Evolutionary conservation across 2,329 filamentous ascomycete species (phyloP).

Genomic region (Hypoxylon rubiginosum): DNA sequence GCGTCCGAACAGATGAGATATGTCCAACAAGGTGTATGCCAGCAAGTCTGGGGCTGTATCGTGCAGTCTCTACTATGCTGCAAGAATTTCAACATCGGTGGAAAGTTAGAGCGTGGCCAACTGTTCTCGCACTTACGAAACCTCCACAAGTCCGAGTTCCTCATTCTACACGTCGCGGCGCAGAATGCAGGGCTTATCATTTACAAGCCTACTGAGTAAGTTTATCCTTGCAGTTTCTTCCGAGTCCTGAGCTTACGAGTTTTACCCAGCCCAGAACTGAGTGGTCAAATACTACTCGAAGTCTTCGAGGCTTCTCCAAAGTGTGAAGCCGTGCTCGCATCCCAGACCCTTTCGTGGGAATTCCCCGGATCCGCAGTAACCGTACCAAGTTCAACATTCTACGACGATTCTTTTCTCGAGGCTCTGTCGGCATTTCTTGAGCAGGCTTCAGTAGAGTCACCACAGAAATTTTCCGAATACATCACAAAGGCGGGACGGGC

Average conservation of each 20-base stretch:
- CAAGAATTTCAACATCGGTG: conserved; percentile 34
- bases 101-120: conserved; percentile 39
- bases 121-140: conserved; percentile 30
- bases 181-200: conserved; percentile 45
- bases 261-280: conserved; percentile 20
- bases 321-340: conserved; percentile 61
- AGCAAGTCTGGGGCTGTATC: conserved; percentile 35
- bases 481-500: conserved; percentile 63
- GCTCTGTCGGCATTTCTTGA: conserved; percentile 65
- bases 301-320: conserved; percentile 67
- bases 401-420: conserved; percentile 59
- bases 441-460: conserved; percentile 64
- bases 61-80: conserved; percentile 27
- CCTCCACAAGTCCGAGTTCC: conserved; percentile 27
- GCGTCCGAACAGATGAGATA: conserved; percentile 33
- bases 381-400: conserved; percentile 56
- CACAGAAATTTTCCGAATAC: conserved; percentile 65
- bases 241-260: neutral
- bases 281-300: conserved; percentile 62
- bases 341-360: conserved; percentile 62
- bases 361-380: conserved; percentile 66
- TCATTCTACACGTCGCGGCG: conserved; percentile 41
- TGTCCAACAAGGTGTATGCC: conserved; percentile 14
- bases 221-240: neutral
- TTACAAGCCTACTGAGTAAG: conserved; percentile 36